Conservation (phyloP, 805 yeast genomes). For the Deakozyma indianensis region DNA sequence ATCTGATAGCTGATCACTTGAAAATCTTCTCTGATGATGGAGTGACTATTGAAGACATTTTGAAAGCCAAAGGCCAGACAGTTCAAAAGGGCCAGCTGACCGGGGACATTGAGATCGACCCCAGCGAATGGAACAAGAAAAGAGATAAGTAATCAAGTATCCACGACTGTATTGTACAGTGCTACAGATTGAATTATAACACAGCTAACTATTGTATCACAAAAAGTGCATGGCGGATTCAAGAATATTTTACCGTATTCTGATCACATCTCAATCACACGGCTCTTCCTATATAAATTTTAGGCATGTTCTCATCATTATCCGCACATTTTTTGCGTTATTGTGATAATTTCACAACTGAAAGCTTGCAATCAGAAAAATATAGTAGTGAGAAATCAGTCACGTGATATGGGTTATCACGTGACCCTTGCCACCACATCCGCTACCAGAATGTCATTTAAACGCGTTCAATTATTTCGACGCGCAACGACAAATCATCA, state of each 20-base stretch:
- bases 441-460: no score
- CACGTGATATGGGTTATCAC: no score
- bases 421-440: no score
- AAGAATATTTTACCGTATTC: neutral
- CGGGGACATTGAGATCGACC: neutral
- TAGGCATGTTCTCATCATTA: slow-evolving; percentile 1
- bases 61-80: slow-evolving; percentile 48
- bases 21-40: slow-evolving; percentile 69
- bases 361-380: no score
- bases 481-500: neutral
- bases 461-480: neutral
- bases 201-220: no score
- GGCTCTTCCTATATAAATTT: slow-evolving; percentile 2
- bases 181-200: no score
- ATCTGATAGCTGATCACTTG: slow-evolving; percentile 78
- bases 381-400: no score
- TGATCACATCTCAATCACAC: neutral
- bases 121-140: neutral
- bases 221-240: neutral
- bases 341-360: no score
- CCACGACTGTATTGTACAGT: no score
- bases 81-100: neutral
- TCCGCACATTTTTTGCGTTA: slow-evolving; percentile 1
- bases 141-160: no score
- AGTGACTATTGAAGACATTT: slow-evolving; percentile 66